A percentile compares a stretch with the other conserved stretches of the same genome.
Evolutionary conservation across 257 asterid species (phyloP).

Genomic region (Avicennia marina): DNA sequence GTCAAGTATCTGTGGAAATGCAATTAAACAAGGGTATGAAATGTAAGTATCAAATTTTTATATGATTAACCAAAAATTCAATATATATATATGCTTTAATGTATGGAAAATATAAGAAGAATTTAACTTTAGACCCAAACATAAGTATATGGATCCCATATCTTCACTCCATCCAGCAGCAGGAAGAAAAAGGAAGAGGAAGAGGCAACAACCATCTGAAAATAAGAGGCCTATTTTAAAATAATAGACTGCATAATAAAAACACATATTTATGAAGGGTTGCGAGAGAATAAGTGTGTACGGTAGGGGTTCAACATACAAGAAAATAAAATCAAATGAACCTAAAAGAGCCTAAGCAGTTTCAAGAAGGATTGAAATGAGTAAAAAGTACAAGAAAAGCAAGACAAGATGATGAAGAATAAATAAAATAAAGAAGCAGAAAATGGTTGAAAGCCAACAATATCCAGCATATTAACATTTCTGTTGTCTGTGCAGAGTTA

Average conservation of each 20-base stretch:
- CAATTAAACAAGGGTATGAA: background rate
- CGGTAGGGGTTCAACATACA: background rate
- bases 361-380: background rate
- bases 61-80: background rate
- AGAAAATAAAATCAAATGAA: background rate
- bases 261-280: background rate
- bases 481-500: background rate
- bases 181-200: background rate
- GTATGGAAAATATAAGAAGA: background rate
- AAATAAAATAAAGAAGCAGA: background rate
- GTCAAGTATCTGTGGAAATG: background rate
- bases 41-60: background rate
- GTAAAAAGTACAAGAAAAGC: background rate
- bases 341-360: background rate
- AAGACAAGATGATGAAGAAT: background rate
- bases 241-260: background rate
- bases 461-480: background rate
- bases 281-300: background rate
- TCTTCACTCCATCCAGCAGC: background rate
- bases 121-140: background rate
- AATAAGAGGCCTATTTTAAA: background rate
- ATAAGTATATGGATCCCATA: background rate
- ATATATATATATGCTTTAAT: background rate
- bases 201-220: background rate
- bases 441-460: background rate